Base-by-base conservation (phyloP, 2,329 filamentous ascomycete species). In the Daldinia sp. region DNA sequence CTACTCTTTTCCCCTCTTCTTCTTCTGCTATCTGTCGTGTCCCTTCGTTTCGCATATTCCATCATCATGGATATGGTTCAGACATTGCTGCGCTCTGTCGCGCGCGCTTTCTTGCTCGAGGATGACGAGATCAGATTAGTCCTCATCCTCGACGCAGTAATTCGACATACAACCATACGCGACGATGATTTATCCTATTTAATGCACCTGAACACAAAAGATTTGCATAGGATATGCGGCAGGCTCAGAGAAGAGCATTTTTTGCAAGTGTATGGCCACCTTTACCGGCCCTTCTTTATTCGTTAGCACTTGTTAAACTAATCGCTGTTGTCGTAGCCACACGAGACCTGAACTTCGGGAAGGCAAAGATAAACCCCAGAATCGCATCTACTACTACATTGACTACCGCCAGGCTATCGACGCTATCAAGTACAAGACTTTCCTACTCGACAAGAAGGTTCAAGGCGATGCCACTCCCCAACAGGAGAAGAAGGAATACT, bases 371-470 rank as follows among this genome's bases (percentile, higher is more conserved):
- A 89, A 93, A 53, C 91, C 69, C 93, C 90, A 74, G 21, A 45
- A 45, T 27, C 87, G 92, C 72, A 96, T 94, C 66, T 99, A 97
- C 83, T 99, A 96, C 81, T 99, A 92, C 78, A 94, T 99, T 75
- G 94, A 97, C 76, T 96, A 96, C 73, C 92, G 95, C 62, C 91
- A 92, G 60, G 93, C 94, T 32, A 93, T 99, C 73, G 95, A 99
- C 78, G 93, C 92, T 49, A 96, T 97, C 79, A 99, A 99, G 77
- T 99, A 91, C 85, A 90, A 92, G 66, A 88, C 97, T 52, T 94
- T 94, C 74, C 90, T 90, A 58, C 87, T 98, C 70, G 93, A 94
- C 69, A 94, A 94, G 75, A 88, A 90, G 56, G 93, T 98, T 61
- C 94, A 97, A 78, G 89, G 90, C 13, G 89, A 92, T 60, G 91